These are phyloP conservation scores for Brassica rapa DNA, from an alignment of 345 rosid genomes.

Conservation along the genomic window DNA sequence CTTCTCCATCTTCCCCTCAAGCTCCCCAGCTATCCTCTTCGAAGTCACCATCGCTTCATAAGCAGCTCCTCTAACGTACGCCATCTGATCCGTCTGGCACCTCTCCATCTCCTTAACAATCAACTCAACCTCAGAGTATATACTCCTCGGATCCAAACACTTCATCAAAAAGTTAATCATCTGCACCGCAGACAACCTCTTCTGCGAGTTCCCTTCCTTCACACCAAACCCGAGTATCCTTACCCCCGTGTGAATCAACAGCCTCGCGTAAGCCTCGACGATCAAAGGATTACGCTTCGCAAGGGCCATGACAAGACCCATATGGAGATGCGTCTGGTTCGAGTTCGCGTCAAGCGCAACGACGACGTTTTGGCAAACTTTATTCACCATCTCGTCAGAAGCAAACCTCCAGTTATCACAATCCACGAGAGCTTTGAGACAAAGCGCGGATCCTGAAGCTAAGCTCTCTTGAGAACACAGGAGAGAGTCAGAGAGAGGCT, in stretches of 20 bases:
- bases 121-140: slow-evolving; percentile 69
- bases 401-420: slow-evolving; percentile 91
- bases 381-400: slow-evolving; percentile 87
- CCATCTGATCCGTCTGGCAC: slow-evolving; percentile 83
- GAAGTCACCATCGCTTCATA: slow-evolving; percentile 86
- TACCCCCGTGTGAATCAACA: slow-evolving; percentile 75
- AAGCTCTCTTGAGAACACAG: slow-evolving; percentile 79
- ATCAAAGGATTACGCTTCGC: slow-evolving; percentile 81
- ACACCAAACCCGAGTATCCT: slow-evolving; percentile 58
- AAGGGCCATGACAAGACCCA: slow-evolving; percentile 77
- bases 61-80: slow-evolving; percentile 87
- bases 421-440: slow-evolving; percentile 86
- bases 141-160: slow-evolving; percentile 74
- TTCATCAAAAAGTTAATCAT: slow-evolving; percentile 92
- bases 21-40: slow-evolving; percentile 57
- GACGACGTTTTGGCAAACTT: slow-evolving; percentile 83
- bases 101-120: slow-evolving; percentile 80
- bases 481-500: slow-evolving; percentile 81
- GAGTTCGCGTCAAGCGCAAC: slow-evolving; percentile 83
- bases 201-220: slow-evolving; percentile 78
- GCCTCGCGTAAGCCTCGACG: slow-evolving; percentile 89
- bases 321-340: slow-evolving; percentile 71
- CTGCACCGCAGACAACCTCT: slow-evolving; percentile 77
- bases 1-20: slow-evolving; percentile 60
- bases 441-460: slow-evolving; percentile 86